Evolutionary conservation across 2,329 filamentous ascomycete genomes (phyloP).

Genomic region (Fusarium penzigii): DNA sequence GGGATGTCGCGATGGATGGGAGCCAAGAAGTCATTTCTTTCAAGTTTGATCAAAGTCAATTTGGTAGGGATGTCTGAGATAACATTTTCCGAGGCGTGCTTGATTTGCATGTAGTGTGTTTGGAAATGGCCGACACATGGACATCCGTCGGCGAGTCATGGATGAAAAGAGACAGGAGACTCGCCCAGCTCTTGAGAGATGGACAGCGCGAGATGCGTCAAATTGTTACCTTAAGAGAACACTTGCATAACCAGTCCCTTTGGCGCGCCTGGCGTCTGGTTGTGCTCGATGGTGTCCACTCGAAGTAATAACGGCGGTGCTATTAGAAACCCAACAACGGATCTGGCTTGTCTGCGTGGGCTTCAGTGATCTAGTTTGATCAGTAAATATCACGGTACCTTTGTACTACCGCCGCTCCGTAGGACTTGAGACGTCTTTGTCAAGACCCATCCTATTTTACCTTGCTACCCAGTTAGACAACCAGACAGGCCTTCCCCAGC

Average conservation of each 20-base stretch:
- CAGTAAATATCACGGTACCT: too few relatives aligned
- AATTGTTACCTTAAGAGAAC: conserved; percentile 22
- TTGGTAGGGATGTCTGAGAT: too few relatives aligned
- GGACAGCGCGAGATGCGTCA: conserved; percentile 1
- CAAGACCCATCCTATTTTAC: neutral
- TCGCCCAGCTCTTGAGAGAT: conserved; percentile 3
- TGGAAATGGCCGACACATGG: neutral
- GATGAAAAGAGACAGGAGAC: conserved; percentile 7
- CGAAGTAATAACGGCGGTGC: conserved; percentile 23
- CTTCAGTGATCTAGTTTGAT: too few relatives aligned
- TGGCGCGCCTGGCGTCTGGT: conserved; percentile 22
- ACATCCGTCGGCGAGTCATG: conserved; percentile 17
- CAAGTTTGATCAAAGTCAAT: neutral
- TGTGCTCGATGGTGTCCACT: conserved; percentile 25
- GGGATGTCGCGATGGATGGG: neutral
- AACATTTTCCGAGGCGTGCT: neutral
- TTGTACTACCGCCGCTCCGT: too few relatives aligned
- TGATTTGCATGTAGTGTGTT: neutral
- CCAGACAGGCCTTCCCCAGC: conserved; percentile 11
- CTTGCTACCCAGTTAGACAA: neutral
- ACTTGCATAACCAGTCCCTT: conserved; percentile 31
- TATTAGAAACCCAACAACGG: conserved; percentile 25
- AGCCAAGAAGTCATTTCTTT: neutral
- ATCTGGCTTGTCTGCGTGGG: conserved; percentile 22
- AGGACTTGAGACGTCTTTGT: conserved; percentile 1